Evolutionary conservation across 2,329 filamentous ascomycete species (phyloP).

Genomic region (Cercospora sp.): DNA sequence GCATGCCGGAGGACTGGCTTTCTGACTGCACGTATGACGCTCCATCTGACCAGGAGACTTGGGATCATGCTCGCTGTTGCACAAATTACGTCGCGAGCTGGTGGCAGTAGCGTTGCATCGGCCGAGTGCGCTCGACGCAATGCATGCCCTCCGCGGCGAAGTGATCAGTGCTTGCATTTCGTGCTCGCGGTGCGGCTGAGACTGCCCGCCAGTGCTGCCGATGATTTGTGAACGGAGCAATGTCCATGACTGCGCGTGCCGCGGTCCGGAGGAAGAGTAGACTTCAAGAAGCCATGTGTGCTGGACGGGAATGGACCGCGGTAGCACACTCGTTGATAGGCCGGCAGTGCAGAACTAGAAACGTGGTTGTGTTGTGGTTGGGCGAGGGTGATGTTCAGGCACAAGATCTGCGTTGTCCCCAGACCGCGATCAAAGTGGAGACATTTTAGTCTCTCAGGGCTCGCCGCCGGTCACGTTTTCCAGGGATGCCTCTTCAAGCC

Average conservation of each 20-base stretch:
- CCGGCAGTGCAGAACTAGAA: background rate
- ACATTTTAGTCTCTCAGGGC: background rate
- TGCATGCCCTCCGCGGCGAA: background rate
- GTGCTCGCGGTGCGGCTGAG: conserved; percentile 1
- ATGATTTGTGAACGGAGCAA: background rate
- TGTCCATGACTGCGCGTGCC: background rate
- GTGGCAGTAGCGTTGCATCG: background rate
- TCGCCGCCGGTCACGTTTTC: background rate
- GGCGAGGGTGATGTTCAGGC: conserved; percentile 1
- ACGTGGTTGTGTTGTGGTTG: conserved; percentile 3
- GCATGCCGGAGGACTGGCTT: conserved; percentile 9
- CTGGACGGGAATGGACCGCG: background rate
- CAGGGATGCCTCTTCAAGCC: conserved; percentile 4
- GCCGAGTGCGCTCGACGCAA: conserved; percentile 1
- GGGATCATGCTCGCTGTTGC: conserved; percentile 7
- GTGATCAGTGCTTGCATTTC: background rate
- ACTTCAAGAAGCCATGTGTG: background rate
- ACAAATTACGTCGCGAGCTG: background rate
- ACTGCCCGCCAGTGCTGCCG: background rate
- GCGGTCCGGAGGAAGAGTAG: background rate
- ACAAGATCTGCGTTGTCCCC: background rate
- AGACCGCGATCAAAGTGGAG: background rate
- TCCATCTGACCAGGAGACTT: background rate
- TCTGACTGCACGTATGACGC: background rate
- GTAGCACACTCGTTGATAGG: background rate